A percentile compares a stretch with the other conserved stretches of the same genome.
Evolutionary conservation across 2,329 filamentous ascomycete species (phyloP).

Genomic region (Leptodontidium sp.): DNA sequence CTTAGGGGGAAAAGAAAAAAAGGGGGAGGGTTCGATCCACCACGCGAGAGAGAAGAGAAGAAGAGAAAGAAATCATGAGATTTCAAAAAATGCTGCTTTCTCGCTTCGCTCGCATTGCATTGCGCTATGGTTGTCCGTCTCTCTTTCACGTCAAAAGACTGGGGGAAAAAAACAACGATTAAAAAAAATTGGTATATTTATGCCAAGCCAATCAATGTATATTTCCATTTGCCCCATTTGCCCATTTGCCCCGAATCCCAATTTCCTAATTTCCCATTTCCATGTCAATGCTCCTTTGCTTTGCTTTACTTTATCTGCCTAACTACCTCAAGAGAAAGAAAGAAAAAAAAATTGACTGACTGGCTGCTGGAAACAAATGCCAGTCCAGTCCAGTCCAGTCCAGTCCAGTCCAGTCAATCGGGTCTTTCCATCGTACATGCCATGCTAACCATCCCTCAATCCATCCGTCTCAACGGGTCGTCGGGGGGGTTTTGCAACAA

Average conservation of each 20-base stretch:
- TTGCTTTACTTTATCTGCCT: not conserved
- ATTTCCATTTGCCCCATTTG: not conserved
- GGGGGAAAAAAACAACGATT: not conserved
- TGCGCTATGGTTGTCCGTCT: no score
- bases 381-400: constrained; percentile 5
- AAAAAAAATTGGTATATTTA: not conserved
- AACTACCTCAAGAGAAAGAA: not conserved
- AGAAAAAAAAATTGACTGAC: no score
- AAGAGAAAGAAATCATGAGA: no score
- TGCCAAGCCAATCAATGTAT: constrained; percentile 4
- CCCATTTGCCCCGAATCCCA: not conserved
- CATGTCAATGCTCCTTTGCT: constrained; percentile 1
- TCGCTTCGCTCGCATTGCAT: no score
- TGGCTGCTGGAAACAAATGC: not conserved
- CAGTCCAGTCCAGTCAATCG: not conserved
- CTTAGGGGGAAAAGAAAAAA: no score
- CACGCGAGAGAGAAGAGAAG: no score
- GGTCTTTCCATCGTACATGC: constrained; percentile 1
- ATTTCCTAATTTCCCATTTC: not conserved
- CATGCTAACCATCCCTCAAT: not conserved
- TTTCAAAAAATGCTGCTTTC: no score
- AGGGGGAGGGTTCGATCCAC: no score
- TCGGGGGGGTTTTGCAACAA: not conserved
- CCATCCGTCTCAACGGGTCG: not conserved
- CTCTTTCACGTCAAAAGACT: not conserved